A percentile compares a stretch with the other conserved stretches of the same genome.
Evolutionary conservation across 176 grass and related monocot species (phyloP).

Genomic region (Bromus sterilis): DNA sequence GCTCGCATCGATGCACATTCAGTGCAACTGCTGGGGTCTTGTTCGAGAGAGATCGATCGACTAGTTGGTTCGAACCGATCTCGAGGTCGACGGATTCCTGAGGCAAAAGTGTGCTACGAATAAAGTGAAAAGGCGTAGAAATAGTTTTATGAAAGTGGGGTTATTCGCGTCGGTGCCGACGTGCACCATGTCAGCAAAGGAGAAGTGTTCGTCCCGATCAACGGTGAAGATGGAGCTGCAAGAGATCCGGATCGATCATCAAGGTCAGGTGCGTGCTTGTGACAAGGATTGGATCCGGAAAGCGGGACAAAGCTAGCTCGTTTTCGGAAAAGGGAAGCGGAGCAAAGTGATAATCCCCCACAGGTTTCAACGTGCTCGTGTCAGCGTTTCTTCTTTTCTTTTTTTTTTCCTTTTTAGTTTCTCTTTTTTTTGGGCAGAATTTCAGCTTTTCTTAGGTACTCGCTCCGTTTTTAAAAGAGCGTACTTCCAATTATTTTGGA

Average conservation of each 20-base stretch:
- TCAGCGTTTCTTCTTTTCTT: neutral
- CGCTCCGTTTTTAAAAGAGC: no score
- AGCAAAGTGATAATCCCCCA: neutral
- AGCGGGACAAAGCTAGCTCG: neutral
- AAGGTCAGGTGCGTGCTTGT: neutral
- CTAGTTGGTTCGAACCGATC: no score
- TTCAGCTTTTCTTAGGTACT: no score
- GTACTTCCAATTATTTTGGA: no score
- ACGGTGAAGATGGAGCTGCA: neutral
- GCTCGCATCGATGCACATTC: no score
- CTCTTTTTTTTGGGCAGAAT: no score
- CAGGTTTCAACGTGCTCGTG: neutral
- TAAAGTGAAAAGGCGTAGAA: neutral
- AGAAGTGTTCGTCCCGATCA: fast-evolving
- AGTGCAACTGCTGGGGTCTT: no score
- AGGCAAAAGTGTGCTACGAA: neutral
- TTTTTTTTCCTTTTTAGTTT: neutral
- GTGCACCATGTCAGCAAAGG: conserved; percentile 1
- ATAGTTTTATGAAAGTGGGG: neutral
- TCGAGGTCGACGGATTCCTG: neutral
- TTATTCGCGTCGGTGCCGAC: conserved; percentile 8
- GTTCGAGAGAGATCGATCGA: no score
- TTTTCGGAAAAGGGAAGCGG: neutral
- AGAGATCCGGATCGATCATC: no score
- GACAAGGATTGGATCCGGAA: neutral